Evolutionary conservation across 2,329 filamentous ascomycete genomes (phyloP).

Genomic region (Cladosporium sp.): DNA sequence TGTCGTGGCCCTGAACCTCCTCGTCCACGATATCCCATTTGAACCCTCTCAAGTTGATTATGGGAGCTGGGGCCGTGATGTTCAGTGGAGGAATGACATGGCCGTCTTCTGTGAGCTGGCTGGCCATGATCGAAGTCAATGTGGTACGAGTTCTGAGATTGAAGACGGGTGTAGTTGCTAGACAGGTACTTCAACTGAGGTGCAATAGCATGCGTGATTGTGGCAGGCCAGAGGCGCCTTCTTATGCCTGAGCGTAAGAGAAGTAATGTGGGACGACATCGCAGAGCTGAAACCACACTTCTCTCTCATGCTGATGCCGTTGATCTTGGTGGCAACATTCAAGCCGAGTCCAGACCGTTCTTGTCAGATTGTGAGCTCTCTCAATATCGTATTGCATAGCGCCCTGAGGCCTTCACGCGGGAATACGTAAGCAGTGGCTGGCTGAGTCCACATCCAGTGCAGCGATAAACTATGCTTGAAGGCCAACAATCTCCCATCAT

Average conservation of each 20-base stretch:
- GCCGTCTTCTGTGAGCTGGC: constrained; percentile 14
- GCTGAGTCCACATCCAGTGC: background rate
- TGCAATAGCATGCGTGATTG: background rate
- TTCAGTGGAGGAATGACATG: constrained; percentile 20
- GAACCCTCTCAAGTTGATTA: constrained; percentile 20
- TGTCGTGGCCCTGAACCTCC: constrained; percentile 7
- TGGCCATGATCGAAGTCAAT: background rate
- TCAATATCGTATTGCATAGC: background rate
- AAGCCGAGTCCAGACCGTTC: background rate
- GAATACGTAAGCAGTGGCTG: background rate
- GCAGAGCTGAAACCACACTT: background rate
- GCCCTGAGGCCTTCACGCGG: background rate
- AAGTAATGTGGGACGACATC: background rate
- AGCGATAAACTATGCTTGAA: background rate
- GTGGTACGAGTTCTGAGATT: background rate
- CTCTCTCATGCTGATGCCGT: background rate
- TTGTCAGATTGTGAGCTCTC: background rate
- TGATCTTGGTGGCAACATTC: background rate
- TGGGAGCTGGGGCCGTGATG: constrained; percentile 20
- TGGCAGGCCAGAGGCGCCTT: background rate
- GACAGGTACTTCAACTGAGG: background rate
- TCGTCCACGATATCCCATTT: constrained; percentile 18
- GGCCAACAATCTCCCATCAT: background rate
- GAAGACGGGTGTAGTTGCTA: background rate
- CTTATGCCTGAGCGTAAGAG: background rate